Base-by-base conservation (phyloP, 768 basidiomycete genomes). In the Leccinum disarticulatum region DNA sequence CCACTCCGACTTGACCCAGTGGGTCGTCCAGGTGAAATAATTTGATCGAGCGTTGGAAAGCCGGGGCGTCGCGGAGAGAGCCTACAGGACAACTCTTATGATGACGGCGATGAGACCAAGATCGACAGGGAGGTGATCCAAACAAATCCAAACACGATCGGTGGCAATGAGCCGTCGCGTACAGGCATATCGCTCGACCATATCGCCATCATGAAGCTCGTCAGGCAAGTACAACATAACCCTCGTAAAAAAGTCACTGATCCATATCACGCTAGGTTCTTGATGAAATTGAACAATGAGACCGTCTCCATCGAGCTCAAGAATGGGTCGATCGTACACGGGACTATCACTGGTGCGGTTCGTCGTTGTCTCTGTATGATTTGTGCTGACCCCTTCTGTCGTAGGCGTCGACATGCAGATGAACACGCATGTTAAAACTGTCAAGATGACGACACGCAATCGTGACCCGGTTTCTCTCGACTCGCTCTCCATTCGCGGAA, bases 271-370 rank as follows among this genome's bases (percentile, higher is more conserved):
- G 57, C 31, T 71, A 96, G 93, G 76, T 98, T 96, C 80, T 85
- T 97, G 82, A 99, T 98, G 96, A 99, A 98, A 83, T 78, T 99
- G 79, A 96, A 97, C 83, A 98, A 98, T 74, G 96, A 99, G 83
- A 95, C 96, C 63, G 95, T 98, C 67, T 93, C 95, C 63, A 85
- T 98, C 74, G 95, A 99, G 80, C 83, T 99, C 66, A 99, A 99
- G 79, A 98, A 99, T 68, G 97, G 97, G 30, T 93, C 93, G 0
- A 78, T 94, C 54, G 88, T 99, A 15, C 91, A 96, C 69, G 96
- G 96, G 11, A 99, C 96, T 25, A 97, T 98, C 75, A 97, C 94
- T 15, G 95, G 96, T 95, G 61, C 63, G 87, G 87, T 74, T 27
- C 31, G 15, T 52, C 27, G 4, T 43, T 27, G 25, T 3, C n/a